Percentiles rank a stretch among this genome's conserved stretches.
phyloP scores from a whole-genome alignment of 2,329 filamentous ascomycete species.

The Cladobotryum mycophilum region DNA sequence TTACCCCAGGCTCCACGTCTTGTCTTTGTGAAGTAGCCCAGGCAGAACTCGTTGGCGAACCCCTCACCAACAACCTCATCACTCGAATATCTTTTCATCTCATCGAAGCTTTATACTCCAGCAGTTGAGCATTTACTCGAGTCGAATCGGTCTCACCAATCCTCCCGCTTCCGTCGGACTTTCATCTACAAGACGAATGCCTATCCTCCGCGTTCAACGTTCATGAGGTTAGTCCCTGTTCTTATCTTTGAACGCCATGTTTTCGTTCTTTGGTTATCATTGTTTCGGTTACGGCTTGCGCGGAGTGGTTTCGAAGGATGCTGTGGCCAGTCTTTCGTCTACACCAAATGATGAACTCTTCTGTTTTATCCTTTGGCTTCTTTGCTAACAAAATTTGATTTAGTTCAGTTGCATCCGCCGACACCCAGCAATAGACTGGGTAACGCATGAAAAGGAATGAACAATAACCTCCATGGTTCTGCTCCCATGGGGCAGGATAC shows the following conservation, averaged over 20 bases:
- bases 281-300: too few relatives aligned
- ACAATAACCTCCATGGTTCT: slow-evolving; percentile 26
- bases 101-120: slow-evolving; percentile 3
- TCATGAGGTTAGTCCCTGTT: slow-evolving; percentile 12
- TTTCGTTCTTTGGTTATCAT: not conserved
- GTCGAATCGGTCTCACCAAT: slow-evolving; percentile 2
- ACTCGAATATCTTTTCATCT: not conserved
- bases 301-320: too few relatives aligned
- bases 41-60: not conserved
- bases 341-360: too few relatives aligned
- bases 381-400: not conserved
- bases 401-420: slow-evolving; percentile 3
- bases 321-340: too few relatives aligned
- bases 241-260: not conserved
- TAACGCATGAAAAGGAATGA: slow-evolving; percentile 21
- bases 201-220: not conserved
- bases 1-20: slow-evolving; percentile 2
- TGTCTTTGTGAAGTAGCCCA: slow-evolving; percentile 3
- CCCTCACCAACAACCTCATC: not conserved
- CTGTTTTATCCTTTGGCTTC: too few relatives aligned
- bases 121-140: not conserved
- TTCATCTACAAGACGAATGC: slow-evolving; percentile 7
- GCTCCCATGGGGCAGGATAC: slow-evolving; percentile 26
- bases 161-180: not conserved
- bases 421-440: slow-evolving; percentile 9